These are phyloP conservation scores for Aspergillus piperis DNA, from an alignment of 2,329 filamentous ascomycete genomes.

Conservation along the genomic window DNA sequence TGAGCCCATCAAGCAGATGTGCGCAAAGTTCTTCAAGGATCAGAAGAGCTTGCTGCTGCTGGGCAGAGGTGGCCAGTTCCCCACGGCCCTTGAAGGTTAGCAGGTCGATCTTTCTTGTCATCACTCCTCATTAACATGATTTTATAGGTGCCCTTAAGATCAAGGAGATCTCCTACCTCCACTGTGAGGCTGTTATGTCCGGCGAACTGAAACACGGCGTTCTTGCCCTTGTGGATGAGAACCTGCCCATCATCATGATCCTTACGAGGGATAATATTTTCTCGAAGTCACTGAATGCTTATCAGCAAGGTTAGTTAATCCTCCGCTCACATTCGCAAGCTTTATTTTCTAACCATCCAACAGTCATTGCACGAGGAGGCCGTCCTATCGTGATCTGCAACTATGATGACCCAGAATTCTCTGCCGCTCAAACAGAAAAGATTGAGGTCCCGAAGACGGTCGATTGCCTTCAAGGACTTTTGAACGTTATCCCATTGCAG, in stretches of 20 bases:
- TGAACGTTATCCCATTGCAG: constrained; percentile 97
- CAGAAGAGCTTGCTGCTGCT: constrained; percentile 95
- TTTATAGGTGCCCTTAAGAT: constrained; percentile 82
- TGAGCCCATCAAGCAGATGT: constrained; percentile 90
- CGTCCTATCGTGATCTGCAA: constrained; percentile 99
- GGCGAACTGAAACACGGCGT: constrained; percentile 99
- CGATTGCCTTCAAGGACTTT: constrained; percentile 90
- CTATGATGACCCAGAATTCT: constrained; percentile 83
- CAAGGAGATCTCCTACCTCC: constrained; percentile 99
- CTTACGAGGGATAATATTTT: constrained; percentile 94
- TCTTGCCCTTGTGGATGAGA: constrained; percentile 93
- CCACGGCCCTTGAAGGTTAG: constrained; percentile 85
- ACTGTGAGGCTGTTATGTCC: constrained; percentile 99
- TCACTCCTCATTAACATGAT: constrained; percentile 15
- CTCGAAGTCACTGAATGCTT: constrained; percentile 98
- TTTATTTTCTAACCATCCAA: constrained; percentile 29
- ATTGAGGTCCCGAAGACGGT: constrained; percentile 97
- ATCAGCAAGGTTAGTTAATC: constrained; percentile 76
- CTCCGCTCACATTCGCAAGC: constrained; percentile 12
- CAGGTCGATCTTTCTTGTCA: not conserved
- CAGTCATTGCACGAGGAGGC: constrained; percentile 91
- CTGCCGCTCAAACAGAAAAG: constrained; percentile 83
- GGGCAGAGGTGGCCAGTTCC: constrained; percentile 90
- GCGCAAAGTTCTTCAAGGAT: constrained; percentile 88
- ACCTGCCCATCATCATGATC: constrained; percentile 99